Conservation (phyloP, 768 basidiomycete species). For the Leccinum incarnatum region DNA sequence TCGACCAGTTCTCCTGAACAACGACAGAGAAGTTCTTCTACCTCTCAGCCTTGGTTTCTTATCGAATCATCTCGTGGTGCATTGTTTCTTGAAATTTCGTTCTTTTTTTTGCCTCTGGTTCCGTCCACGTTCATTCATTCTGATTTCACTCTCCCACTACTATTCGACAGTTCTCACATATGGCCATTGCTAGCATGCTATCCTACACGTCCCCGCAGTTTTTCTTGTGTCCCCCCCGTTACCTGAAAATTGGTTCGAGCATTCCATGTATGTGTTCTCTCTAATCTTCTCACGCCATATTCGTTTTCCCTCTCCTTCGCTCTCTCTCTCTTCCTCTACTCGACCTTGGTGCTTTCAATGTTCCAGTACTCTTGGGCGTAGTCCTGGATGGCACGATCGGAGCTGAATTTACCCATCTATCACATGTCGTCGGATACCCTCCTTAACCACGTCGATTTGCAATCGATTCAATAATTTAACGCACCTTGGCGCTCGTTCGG, state of each 20-base stretch:
- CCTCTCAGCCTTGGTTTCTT: not conserved
- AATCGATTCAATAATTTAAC: conserved; percentile 39
- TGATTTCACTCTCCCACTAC: not conserved
- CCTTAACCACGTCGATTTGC: conserved; percentile 50
- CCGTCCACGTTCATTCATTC: conserved; percentile 7
- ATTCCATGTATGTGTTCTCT: conserved; percentile 7
- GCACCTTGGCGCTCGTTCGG: conserved; percentile 71
- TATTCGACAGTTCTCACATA: conserved; percentile 12
- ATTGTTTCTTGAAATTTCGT: conserved; percentile 1
- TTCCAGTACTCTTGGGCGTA: conserved; percentile 91
- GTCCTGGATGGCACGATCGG: conserved; percentile 88
- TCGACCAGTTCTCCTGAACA: not conserved
- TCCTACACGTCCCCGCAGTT: conserved; percentile 4
- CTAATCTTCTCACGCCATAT: not conserved
- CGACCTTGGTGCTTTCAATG: conserved; percentile 48
- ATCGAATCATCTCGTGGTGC: not conserved
- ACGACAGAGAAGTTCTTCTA: not conserved
- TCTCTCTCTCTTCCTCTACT: conserved; percentile 11
- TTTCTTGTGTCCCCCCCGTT: conserved; percentile 1
- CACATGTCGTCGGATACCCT: conserved; percentile 33
- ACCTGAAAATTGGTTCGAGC: conserved; percentile 8
- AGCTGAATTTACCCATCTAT: conserved; percentile 94
- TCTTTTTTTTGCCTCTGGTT: conserved; percentile 3
- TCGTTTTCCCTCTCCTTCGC: not conserved
- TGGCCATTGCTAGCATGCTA: conserved; percentile 12